phyloP scores from a whole-genome alignment of 2,329 filamentous ascomycete genomes.

The Biscogniauxia marginata region DNA sequence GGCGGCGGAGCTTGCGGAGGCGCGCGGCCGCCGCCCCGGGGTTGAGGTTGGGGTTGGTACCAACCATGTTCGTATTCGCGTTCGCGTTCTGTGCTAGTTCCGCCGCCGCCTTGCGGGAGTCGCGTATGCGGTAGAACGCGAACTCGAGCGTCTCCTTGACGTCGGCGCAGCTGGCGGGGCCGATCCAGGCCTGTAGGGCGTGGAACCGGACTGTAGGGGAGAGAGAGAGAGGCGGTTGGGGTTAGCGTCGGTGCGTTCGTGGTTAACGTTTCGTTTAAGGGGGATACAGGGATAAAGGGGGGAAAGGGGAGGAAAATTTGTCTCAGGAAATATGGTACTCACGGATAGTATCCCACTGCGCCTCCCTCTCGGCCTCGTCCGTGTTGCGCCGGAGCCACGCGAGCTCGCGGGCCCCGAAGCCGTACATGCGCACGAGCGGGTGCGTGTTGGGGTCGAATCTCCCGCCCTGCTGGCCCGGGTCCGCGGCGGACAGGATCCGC shows the following conservation, averaged over 20 bases:
- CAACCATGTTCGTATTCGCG: no score
- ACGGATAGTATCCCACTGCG: slow-evolving; percentile 1
- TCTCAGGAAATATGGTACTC: no score
- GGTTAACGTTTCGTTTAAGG: no score
- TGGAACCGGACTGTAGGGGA: no score
- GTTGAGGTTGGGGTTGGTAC: neutral
- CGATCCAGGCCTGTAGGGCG: neutral
- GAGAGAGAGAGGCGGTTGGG: no score
- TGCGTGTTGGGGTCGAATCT: neutral
- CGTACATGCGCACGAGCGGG: slow-evolving; percentile 6
- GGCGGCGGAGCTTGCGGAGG: neutral
- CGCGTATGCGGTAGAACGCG: neutral
- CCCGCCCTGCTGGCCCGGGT: no score
- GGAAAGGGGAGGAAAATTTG: no score
- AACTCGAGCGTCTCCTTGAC: slow-evolving; percentile 5
- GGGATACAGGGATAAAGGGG: no score
- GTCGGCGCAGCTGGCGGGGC: neutral
- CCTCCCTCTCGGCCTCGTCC: neutral
- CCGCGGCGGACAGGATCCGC: neutral
- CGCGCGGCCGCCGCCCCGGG: no score
- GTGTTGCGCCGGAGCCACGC: slow-evolving; percentile 1
- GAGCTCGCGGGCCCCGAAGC: slow-evolving; percentile 4
- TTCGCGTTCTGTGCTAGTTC: no score
- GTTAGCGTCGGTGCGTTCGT: no score
- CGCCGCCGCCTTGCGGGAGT: neutral